Evolutionary conservation across 192 early-diverging fungal genomes (phyloP).

Genomic region (Coemansia sp.): DNA sequence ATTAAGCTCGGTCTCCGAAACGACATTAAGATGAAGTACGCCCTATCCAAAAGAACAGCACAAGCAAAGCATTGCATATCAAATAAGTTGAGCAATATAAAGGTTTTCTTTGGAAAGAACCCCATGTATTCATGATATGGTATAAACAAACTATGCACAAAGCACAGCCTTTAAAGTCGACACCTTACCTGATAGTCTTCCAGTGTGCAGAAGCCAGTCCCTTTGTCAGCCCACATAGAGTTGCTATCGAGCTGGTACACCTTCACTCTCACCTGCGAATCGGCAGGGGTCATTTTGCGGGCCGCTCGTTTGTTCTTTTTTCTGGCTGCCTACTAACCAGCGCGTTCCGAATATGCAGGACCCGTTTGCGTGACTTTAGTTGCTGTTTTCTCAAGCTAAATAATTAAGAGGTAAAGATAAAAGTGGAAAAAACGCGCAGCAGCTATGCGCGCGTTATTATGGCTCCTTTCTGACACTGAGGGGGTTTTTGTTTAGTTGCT

Average conservation of each 20-base stretch:
- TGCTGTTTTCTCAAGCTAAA: background rate
- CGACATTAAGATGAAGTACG: conserved; percentile 63
- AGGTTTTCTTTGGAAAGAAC: background rate
- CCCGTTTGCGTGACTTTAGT: background rate
- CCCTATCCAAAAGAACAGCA: conserved; percentile 38
- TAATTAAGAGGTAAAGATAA: background rate
- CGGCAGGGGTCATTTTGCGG: conserved; percentile 34
- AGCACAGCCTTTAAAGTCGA: conserved; percentile 1
- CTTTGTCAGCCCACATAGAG: conserved; percentile 79
- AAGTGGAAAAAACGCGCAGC: background rate
- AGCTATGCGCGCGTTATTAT: background rate
- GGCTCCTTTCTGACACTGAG: too few relatives aligned
- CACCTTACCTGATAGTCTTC: conserved; percentile 63
- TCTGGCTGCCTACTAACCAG: background rate
- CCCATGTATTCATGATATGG: background rate
- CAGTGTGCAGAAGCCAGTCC: conserved; percentile 78
- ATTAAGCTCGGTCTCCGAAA: conserved; percentile 60
- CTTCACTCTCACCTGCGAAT: conserved; percentile 72
- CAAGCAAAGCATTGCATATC: background rate
- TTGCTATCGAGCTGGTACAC: conserved; percentile 76
- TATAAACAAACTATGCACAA: background rate
- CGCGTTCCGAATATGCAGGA: background rate
- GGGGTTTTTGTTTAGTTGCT: too few relatives aligned
- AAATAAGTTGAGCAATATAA: background rate
- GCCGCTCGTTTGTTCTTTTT: conserved; percentile 7